A percentile compares a stretch with the other conserved stretches of the same genome.
phyloP scores from a whole-genome alignment of 2,329 filamentous ascomycete species.

The Ceratocystis cubensis region DNA sequence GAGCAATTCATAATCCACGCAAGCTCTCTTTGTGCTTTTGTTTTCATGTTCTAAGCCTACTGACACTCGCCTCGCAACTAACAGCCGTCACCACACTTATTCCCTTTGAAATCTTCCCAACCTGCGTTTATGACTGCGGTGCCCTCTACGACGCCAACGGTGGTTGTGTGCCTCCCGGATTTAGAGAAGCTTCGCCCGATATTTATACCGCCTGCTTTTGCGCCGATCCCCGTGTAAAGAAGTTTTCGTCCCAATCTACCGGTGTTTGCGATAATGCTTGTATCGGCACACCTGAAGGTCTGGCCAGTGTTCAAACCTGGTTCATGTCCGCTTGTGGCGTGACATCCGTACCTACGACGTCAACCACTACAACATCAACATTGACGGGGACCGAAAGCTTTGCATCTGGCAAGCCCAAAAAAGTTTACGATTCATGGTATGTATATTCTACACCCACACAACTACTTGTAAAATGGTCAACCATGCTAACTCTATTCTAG shows the following conservation, averaged over 20 bases:
- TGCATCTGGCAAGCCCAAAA: slow-evolving; percentile 4
- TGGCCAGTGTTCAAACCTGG: slow-evolving; percentile 54
- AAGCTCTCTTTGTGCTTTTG: not conserved
- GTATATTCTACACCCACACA: not conserved
- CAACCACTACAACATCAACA: slow-evolving; percentile 21
- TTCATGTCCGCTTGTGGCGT: slow-evolving; percentile 53
- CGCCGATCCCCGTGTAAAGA: slow-evolving; percentile 43
- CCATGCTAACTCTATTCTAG: slow-evolving; percentile 31
- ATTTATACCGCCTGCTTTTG: slow-evolving; percentile 65
- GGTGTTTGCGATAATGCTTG: slow-evolving; percentile 53
- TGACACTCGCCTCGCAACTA: not conserved
- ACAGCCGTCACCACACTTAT: slow-evolving; percentile 38
- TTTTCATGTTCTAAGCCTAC: not conserved
- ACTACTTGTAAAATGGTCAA: not conserved
- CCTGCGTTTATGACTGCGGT: slow-evolving; percentile 48
- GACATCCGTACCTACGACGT: slow-evolving; percentile 22
- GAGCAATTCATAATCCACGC: not conserved
- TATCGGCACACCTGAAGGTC: slow-evolving; percentile 30
- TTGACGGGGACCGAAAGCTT: not conserved
- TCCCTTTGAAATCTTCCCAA: slow-evolving; percentile 46
- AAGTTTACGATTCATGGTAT: slow-evolving; percentile 18
- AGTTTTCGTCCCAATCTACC: slow-evolving; percentile 43
- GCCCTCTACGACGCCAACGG: slow-evolving; percentile 57
- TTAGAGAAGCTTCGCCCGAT: slow-evolving; percentile 28
- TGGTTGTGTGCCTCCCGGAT: slow-evolving; percentile 49